Conservation (phyloP, 805 yeast species). For the Kodamaea hsintzibuensis region DNA sequence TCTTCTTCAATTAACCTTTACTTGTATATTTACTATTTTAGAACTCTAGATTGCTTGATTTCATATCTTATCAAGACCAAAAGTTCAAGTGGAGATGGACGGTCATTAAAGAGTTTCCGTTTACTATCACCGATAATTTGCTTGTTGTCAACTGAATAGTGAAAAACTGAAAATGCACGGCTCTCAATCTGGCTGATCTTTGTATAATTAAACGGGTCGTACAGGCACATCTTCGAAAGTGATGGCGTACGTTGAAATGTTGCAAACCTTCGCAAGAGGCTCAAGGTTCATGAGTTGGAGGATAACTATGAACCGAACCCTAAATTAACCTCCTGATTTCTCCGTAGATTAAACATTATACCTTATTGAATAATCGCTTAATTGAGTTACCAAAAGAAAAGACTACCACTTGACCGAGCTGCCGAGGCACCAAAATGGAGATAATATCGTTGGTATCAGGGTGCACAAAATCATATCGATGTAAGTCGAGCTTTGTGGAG, state of each 20-base stretch:
- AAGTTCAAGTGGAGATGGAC: background rate
- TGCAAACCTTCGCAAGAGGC: too few relatives aligned
- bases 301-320: too few relatives aligned
- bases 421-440: background rate
- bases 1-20: too few relatives aligned
- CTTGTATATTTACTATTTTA: too few relatives aligned
- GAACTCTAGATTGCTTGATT: too few relatives aligned
- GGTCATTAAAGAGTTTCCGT: background rate
- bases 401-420: background rate
- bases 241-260: background rate
- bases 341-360: background rate
- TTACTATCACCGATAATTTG: background rate
- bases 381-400: background rate
- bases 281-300: too few relatives aligned
- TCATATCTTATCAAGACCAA: background rate
- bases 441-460: background rate
- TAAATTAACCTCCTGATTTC: too few relatives aligned
- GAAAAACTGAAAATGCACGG: background rate
- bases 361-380: background rate
- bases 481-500: background rate
- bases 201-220: too few relatives aligned
- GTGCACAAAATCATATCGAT: background rate
- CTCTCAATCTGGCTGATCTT: too few relatives aligned
- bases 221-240: too few relatives aligned
- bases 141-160: background rate